These are phyloP conservation scores for Blastobotrys peoriensis DNA, from an alignment of 805 yeast genomes.

Conservation along the genomic window DNA sequence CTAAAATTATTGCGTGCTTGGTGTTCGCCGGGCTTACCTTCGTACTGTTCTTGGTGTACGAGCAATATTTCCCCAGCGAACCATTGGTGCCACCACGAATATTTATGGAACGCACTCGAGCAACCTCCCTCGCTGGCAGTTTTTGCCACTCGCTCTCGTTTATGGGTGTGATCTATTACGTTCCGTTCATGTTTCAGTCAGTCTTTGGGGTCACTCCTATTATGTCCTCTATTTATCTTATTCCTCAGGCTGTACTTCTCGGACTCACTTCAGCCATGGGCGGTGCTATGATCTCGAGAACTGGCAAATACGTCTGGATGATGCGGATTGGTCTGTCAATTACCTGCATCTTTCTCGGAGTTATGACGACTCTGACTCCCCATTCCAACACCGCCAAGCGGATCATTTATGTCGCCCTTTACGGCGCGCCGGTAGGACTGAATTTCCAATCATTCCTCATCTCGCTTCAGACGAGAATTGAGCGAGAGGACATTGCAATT, in stretches of 20 bases:
- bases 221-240: slow-evolving; percentile 36
- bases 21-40: slow-evolving; percentile 38
- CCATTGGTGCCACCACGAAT: slow-evolving; percentile 44
- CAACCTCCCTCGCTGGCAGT: slow-evolving; percentile 32
- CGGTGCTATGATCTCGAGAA: slow-evolving; percentile 41
- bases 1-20: slow-evolving; percentile 41
- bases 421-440: slow-evolving; percentile 45
- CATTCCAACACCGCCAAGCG: slow-evolving; percentile 34
- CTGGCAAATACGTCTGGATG: slow-evolving; percentile 40
- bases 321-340: slow-evolving; percentile 34
- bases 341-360: slow-evolving; percentile 41
- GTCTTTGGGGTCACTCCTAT: slow-evolving; percentile 38
- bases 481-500: slow-evolving; percentile 43
- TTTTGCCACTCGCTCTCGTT: slow-evolving; percentile 46
- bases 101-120: slow-evolving; percentile 23
- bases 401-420: slow-evolving; percentile 42
- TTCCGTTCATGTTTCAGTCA: slow-evolving; percentile 46
- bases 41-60: slow-evolving; percentile 42
- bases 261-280: slow-evolving; percentile 38
- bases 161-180: slow-evolving; percentile 41
- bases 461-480: slow-evolving; percentile 47
- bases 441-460: slow-evolving; percentile 42
- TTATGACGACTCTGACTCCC: slow-evolving; percentile 36
- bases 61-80: slow-evolving; percentile 31
- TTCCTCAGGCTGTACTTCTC: slow-evolving; percentile 43